Conservation (phyloP, 352 stramenopile species). For the Globisporangium camurandrum region DNA sequence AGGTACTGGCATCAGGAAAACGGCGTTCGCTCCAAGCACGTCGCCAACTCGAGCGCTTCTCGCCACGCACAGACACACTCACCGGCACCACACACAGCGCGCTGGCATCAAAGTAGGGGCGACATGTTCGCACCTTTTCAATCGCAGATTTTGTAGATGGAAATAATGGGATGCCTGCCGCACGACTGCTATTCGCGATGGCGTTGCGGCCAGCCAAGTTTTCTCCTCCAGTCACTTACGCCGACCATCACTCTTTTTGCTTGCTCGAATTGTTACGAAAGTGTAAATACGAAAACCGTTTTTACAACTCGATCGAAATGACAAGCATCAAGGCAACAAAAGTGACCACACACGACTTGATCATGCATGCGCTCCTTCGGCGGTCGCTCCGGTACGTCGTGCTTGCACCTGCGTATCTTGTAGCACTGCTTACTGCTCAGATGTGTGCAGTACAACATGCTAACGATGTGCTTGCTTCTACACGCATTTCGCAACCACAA, state of each 20-base stretch:
- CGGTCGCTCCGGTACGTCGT: not conserved
- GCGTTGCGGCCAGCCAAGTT: constrained; percentile 15
- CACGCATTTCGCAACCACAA: not conserved
- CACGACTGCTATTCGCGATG: constrained; percentile 1
- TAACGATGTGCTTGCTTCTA: not conserved
- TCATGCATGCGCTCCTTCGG: constrained; percentile 1
- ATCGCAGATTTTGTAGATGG: constrained; percentile 74
- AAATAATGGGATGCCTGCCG: constrained; percentile 72
- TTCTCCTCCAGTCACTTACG: constrained; percentile 75
- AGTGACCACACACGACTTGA: not conserved
- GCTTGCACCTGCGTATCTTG: not conserved
- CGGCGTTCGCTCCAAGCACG: not conserved
- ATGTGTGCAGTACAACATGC: not conserved
- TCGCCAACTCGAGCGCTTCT: not conserved
- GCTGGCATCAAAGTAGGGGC: too few species aligned
- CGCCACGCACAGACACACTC: not conserved
- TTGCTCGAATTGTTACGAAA: too few species aligned
- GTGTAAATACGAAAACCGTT: too few species aligned
- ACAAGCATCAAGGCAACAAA: not conserved
- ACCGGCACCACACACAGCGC: not conserved
- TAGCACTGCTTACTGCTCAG: not conserved
- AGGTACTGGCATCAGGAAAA: too few species aligned
- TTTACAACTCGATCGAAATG: too few species aligned
- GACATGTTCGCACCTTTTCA: constrained; percentile 26
- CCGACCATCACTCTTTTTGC: constrained; percentile 30